phyloP scores from a whole-genome alignment of 306 rosid genomes.

The Morella rubra region DNA sequence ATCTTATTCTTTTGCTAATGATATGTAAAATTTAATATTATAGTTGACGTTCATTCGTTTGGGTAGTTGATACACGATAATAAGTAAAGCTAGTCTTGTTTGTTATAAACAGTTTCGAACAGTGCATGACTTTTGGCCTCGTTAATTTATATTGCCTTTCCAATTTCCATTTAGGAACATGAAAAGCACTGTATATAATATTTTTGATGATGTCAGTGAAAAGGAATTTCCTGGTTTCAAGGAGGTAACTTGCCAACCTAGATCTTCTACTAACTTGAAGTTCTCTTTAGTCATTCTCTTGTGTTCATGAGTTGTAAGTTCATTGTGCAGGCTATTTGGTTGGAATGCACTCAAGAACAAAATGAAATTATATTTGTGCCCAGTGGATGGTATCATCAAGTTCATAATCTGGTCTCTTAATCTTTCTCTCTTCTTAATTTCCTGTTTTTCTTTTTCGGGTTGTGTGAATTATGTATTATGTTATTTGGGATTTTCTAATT shows the following conservation, averaged over 20 bases:
- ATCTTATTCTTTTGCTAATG: background rate
- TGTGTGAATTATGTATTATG: slow-evolving; percentile 4
- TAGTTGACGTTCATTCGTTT: background rate
- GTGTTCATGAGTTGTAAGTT: slow-evolving; percentile 20
- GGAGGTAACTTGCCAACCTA: slow-evolving; percentile 49
- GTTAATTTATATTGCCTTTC: slow-evolving; percentile 22
- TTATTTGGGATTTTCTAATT: slow-evolving; percentile 16
- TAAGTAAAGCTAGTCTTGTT: background rate
- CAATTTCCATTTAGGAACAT: slow-evolving; percentile 56
- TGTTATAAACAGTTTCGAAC: background rate
- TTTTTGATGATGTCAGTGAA: slow-evolving; percentile 68
- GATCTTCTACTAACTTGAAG: slow-evolving; percentile 22
- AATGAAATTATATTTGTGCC: slow-evolving; percentile 93
- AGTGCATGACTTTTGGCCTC: slow-evolving; percentile 10
- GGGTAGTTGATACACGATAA: background rate
- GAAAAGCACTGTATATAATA: slow-evolving; percentile 68
- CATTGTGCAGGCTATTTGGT: slow-evolving; percentile 68
- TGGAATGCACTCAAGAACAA: slow-evolving; percentile 86
- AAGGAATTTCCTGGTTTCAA: slow-evolving; percentile 70
- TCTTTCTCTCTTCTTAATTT: background rate
- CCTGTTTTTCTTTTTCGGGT: background rate
- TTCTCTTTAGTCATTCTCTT: slow-evolving; percentile 25
- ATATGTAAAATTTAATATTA: background rate
- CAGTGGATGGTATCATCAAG: slow-evolving; percentile 98
- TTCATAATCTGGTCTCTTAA: slow-evolving; percentile 73